These are phyloP conservation scores for Aaosphaeria pasadenensis DNA, from an alignment of 2,329 filamentous ascomycete genomes.

Conservation along the genomic window DNA sequence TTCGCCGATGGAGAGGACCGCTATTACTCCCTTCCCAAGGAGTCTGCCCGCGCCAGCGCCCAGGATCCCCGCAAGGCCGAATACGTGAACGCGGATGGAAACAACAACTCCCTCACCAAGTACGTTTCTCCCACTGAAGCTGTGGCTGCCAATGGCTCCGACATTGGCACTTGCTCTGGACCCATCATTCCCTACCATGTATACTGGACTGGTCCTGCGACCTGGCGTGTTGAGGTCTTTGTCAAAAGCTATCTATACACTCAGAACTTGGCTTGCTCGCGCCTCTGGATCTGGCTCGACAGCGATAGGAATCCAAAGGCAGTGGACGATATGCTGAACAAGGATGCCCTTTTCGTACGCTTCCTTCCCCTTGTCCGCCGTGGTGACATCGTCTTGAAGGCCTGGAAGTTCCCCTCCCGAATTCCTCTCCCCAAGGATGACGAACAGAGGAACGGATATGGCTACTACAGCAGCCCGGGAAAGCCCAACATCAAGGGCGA, in stretches of 20 bases:
- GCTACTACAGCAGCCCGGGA: constrained; percentile 48
- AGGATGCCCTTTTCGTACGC: constrained; percentile 51
- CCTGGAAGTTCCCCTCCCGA: constrained; percentile 54
- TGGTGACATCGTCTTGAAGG: constrained; percentile 51
- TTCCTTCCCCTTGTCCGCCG: constrained; percentile 54
- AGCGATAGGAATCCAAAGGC: constrained; percentile 51
- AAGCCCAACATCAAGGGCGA: constrained; percentile 43
- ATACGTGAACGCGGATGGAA: constrained; percentile 42
- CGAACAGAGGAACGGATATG: constrained; percentile 48
- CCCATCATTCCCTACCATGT: constrained; percentile 56
- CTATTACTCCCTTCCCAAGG: constrained; percentile 49
- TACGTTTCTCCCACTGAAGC: constrained; percentile 38
- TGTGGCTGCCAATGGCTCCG: constrained; percentile 35
- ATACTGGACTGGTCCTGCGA: constrained; percentile 57
- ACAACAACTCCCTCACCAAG: constrained; percentile 36
- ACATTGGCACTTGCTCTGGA: constrained; percentile 51
- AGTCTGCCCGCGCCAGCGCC: constrained; percentile 37
- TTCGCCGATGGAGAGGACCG: constrained; percentile 48
- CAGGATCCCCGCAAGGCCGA: constrained; percentile 43
- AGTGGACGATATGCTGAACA: constrained; percentile 50
- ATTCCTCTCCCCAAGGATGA: constrained; percentile 50
- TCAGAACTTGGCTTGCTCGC: constrained; percentile 54
- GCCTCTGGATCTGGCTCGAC: constrained; percentile 55
- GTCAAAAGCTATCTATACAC: constrained; percentile 57
- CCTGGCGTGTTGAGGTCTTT: constrained; percentile 56